Evolutionary conservation across 768 basidiomycete genomes (phyloP), one percentile per base, ranked within the genome.

Genomic region (Chalciporus pseudorubinellus): DNA sequence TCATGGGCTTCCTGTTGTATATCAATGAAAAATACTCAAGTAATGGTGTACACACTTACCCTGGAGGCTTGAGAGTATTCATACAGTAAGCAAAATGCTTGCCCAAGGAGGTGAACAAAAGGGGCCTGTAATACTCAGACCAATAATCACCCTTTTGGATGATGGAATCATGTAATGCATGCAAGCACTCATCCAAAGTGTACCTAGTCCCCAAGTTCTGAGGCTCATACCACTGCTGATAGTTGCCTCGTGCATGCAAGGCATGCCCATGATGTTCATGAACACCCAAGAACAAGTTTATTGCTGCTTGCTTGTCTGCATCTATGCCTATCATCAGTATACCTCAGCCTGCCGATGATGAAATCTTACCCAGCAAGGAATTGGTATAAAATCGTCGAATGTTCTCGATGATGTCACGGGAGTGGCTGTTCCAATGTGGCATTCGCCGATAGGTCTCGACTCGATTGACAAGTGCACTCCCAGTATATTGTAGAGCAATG

Each of bases 361-460:
- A 12, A 34, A 43, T 34, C 52, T 50, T 39, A 92, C 92, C 92
- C 3, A 95, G 78, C 40, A 98, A 74, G 7, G 91, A 92, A 62
- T 99, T 99, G 9, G 93, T 87, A 66, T 98, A 98, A 65, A 95
- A 97, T 18, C 95, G 82, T 44, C 92, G 78, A 46, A 98, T 86
- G 62, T 95, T 95, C 70, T 97, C 94, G 56, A 94, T 92, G 61
- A 98, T 92, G 66, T 98, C 95, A 31, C 95, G 77, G 2, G 94
- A 97, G 70, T 98, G 95, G 59, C 92, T 94, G 62, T 92, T 93
- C 95, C 95, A 98, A 56, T 97, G 93, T 0, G 91, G 91, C 80
- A 94, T 93, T 24, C 92, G 82, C 38, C 95, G 83, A 62, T 98
- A 98, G 1, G 92, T 97, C 66, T 98, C 95, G 7, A 98, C 92